These are phyloP conservation scores for Neonectria coccinea DNA, from an alignment of 2,329 filamentous ascomycete species.

Conservation along the genomic window DNA sequence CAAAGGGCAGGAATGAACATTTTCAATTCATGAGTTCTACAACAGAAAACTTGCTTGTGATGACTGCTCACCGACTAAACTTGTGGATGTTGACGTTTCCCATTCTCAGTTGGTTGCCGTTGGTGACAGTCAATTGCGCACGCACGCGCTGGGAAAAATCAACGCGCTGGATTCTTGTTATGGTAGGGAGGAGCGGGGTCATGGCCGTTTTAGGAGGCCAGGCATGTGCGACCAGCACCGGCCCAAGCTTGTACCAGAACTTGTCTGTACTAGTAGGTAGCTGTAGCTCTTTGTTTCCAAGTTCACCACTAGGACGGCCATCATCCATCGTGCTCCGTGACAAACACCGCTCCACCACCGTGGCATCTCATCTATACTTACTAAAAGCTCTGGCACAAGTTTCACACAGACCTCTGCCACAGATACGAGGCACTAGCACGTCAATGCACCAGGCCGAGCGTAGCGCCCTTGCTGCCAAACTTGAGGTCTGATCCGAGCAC, in stretches of 20 bases:
- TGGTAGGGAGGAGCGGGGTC: constrained; percentile 18
- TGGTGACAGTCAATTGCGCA: constrained; percentile 30
- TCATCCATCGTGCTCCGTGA: constrained; percentile 19
- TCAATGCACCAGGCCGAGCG: neutral
- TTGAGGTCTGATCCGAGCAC: neutral
- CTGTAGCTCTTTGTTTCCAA: constrained; percentile 24
- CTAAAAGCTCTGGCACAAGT: constrained; percentile 13
- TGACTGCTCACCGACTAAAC: neutral
- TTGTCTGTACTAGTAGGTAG: neutral
- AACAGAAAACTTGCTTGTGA: neutral
- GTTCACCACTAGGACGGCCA: constrained; percentile 21
- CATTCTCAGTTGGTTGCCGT: constrained; percentile 34
- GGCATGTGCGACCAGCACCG: constrained; percentile 30
- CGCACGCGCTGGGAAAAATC: constrained; percentile 24
- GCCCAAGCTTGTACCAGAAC: constrained; percentile 13
- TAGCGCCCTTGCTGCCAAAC: neutral
- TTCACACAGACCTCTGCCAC: constrained; percentile 10
- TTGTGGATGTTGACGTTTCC: neutral
- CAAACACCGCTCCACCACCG: neutral
- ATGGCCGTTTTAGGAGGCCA: constrained; percentile 28
- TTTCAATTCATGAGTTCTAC: constrained; percentile 43
- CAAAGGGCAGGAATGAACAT: constrained; percentile 48
- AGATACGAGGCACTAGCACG: constrained; percentile 3
- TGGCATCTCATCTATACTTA: constrained; percentile 1
- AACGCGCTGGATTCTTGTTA: constrained; percentile 21